A percentile compares a stretch with the other conserved stretches of the same genome.
Conservation (phyloP, 2,329 filamentous ascomycete species). For the Ophiostoma sp. region DNA sequence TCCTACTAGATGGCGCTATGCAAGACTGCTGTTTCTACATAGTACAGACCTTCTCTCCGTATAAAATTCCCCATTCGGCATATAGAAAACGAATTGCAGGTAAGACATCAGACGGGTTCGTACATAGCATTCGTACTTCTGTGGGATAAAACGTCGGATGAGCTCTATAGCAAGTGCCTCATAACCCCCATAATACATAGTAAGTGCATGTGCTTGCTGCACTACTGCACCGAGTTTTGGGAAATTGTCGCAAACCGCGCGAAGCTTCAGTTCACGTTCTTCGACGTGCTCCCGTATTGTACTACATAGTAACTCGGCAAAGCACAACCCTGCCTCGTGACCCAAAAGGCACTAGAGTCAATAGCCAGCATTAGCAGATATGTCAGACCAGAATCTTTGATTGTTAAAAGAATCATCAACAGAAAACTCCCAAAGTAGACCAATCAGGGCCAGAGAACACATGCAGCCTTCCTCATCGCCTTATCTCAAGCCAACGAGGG, state of each 20-base stretch:
- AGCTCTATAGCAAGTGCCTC: no score
- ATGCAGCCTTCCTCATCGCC: conserved; percentile 30
- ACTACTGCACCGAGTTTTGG: neutral
- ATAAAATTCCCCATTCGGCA: conserved; percentile 5
- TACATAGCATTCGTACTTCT: neutral
- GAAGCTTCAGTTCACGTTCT: neutral
- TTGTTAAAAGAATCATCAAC: conserved; percentile 36
- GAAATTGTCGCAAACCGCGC: neutral
- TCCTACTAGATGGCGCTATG: neutral
- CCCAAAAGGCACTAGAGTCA: neutral
- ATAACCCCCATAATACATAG: neutral
- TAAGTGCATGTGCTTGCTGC: neutral
- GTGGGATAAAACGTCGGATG: no score
- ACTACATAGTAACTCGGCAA: neutral
- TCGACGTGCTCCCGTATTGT: neutral
- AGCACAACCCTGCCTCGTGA: conserved; percentile 6
- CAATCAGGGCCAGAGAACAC: conserved; percentile 36
- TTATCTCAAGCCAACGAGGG: conserved; percentile 39
- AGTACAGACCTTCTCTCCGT: neutral
- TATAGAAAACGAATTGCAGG: neutral
- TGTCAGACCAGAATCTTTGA: conserved; percentile 17
- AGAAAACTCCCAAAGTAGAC: conserved; percentile 37
- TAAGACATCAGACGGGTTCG: neutral
- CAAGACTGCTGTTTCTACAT: neutral
- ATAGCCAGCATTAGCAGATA: conserved; percentile 16